phyloP scores from a whole-genome alignment of 2,329 filamentous ascomycete genomes.

The Blumeriella jaapii region DNA sequence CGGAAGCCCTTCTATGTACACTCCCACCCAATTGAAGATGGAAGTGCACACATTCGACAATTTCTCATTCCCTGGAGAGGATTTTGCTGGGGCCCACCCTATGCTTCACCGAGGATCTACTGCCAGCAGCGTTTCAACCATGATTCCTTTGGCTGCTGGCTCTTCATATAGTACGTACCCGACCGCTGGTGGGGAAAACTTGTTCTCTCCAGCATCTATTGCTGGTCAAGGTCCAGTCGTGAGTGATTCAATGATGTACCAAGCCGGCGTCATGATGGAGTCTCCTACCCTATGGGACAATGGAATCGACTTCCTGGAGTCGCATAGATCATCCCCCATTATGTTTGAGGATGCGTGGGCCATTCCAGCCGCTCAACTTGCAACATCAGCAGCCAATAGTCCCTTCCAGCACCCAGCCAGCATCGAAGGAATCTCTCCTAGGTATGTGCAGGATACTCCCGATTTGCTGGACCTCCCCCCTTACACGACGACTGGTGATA shows the following conservation, averaged over 20 bases:
- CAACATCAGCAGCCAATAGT: conserved; percentile 18
- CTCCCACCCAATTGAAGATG: conserved; percentile 22
- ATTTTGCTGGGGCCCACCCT: conserved; percentile 15
- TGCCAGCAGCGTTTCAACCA: conserved; percentile 13
- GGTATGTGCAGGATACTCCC: conserved; percentile 23
- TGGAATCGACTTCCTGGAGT: conserved; percentile 17
- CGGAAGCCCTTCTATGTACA: conserved; percentile 21
- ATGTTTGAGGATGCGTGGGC: conserved; percentile 20
- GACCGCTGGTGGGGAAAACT: conserved; percentile 17
- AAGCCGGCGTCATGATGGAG: conserved; percentile 14
- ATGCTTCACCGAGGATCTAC: conserved; percentile 19
- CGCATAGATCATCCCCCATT: conserved; percentile 22
- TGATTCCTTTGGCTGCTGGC: conserved; percentile 16
- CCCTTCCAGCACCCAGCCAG: conserved; percentile 24
- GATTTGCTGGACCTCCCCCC: conserved; percentile 22
- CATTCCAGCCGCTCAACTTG: conserved; percentile 16
- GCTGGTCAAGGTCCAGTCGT: conserved; percentile 16
- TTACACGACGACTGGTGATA: conserved; percentile 22
- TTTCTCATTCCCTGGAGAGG: conserved; percentile 22
- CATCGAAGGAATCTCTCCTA: conserved; percentile 24
- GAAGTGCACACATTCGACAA: conserved; percentile 22
- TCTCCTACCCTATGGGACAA: conserved; percentile 22
- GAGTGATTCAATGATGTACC: conserved; percentile 19
- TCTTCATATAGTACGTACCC: conserved; percentile 18
- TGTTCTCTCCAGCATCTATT: conserved; percentile 15